Base-by-base conservation (phyloP, 2,329 filamentous ascomycete species). In the Exophiala viscosa region DNA sequence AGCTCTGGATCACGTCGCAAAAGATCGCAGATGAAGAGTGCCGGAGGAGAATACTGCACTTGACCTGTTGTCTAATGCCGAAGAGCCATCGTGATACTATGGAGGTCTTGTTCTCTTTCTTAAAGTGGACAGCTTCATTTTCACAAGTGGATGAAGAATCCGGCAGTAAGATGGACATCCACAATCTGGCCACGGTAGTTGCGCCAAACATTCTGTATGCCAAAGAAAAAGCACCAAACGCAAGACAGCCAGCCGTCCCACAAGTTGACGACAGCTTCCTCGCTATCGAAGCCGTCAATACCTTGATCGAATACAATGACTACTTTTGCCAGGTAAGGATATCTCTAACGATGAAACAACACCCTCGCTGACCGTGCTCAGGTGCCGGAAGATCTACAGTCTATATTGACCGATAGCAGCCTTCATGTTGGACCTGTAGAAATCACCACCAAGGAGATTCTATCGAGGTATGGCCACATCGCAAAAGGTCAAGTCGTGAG, bases 121-220 rank as follows among this genome's bases (percentile, higher is more conserved):
- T 99, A 42, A 96, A 96, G 66, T 99, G 93, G 92, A 90, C 91
- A 4, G 90, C 91, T 3, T 96, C 91, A 1, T 99, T 99, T 76
- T 92, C 95, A 58, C 91, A 96, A 66, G 85, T 99, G 11, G 93
- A 99, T 64, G 93, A 99, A 65, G 93, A 99, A 68, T 88, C 87
- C 17, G 93, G 93, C 20, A 96, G 92, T 63, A 96, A 97, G 78
- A 99, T 99, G 93, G 93, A 99, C 68, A 88, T 95, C 48, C 90
- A 95, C 75, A 99, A 99, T 66, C 80, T 99, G 58, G 90, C 93
- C 3, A 97, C 95, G 2, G 93, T 99, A 58, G 96, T 99, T 70
- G 91, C 92, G 4, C 93, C 93, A 0, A 99, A 99, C 65, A 90
- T 99, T 57, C 79, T 96, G 10, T 91, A 88, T 63, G 59, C 62